These are phyloP conservation scores for Jaenimonas drosophilae DNA, from an alignment of 208 protist genomes.

Conservation along the genomic window DNA sequence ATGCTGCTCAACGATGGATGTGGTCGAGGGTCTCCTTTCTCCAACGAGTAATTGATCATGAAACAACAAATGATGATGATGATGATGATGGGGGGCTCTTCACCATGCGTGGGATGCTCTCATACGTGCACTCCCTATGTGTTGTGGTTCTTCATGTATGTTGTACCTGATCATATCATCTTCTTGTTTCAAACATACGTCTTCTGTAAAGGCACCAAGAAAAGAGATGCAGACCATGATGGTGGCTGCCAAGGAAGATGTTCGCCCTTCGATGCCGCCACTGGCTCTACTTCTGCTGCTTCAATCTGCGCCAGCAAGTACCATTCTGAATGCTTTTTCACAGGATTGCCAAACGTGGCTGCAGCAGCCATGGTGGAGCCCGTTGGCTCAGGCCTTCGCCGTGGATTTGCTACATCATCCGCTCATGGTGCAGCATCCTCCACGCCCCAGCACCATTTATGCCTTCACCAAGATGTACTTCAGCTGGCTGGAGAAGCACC, in stretches of 20 bases:
- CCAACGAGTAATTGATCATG: too few relatives aligned
- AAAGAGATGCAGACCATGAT: too few relatives aligned
- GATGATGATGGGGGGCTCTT: too few relatives aligned
- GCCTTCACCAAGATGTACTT: slow-evolving; percentile 61
- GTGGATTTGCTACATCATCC: slow-evolving; percentile 44
- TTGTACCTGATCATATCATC: too few relatives aligned
- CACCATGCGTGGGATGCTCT: too few relatives aligned
- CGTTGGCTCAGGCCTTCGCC: slow-evolving; percentile 33
- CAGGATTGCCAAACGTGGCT: slow-evolving; percentile 35
- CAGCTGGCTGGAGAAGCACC: slow-evolving; percentile 32
- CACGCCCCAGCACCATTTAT: slow-evolving; percentile 33
- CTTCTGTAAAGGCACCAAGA: too few relatives aligned
- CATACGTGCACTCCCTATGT: too few relatives aligned
- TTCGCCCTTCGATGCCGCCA: slow-evolving; percentile 15
- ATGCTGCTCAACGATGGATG: too few relatives aligned
- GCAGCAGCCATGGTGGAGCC: slow-evolving; percentile 40
- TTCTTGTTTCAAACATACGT: too few relatives aligned
- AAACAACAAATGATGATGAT: too few relatives aligned
- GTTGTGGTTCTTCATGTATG: too few relatives aligned
- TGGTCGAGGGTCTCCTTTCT: too few relatives aligned
- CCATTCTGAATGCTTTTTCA: slow-evolving; percentile 55
- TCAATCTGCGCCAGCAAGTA: slow-evolving; percentile 40
- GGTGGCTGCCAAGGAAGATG: slow-evolving; percentile 1
- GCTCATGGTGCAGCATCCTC: slow-evolving; percentile 32
- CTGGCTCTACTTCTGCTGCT: slow-evolving; percentile 50